Evolutionary conservation across 1,284 basidiomycete genomes (phyloP).

Genomic region (Mrakiaceae sp.): DNA sequence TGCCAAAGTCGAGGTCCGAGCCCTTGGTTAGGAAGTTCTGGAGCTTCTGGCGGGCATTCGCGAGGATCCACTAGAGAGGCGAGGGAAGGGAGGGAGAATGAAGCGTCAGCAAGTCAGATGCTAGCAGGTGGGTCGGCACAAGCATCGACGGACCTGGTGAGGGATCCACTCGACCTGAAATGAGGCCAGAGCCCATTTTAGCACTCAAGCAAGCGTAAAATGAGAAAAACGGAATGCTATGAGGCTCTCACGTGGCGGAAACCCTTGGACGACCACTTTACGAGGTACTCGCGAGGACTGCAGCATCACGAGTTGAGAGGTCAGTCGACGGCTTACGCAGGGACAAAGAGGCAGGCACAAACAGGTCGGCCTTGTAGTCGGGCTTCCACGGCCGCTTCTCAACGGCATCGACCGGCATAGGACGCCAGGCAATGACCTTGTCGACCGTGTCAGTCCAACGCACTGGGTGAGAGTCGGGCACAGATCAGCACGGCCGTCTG

Average conservation of each 20-base stretch:
- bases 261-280: slow-evolving; percentile 10
- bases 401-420: not conserved
- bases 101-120: slow-evolving; percentile 16
- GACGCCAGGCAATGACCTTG: slow-evolving; percentile 16
- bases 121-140: slow-evolving; percentile 18
- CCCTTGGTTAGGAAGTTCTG: slow-evolving; percentile 65
- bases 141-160: slow-evolving; percentile 10
- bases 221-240: not conserved
- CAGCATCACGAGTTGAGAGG: not conserved
- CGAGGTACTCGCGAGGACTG: slow-evolving; percentile 13
- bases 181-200: not conserved
- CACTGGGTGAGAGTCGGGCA: not conserved
- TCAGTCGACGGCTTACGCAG: not conserved
- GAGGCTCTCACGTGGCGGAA: slow-evolving; percentile 10
- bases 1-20: slow-evolving; percentile 40
- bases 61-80: slow-evolving; percentile 52
- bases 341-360: too few relatives aligned
- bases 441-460: slow-evolving; percentile 14
- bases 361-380: not conserved
- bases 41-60: slow-evolving; percentile 50
- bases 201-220: not conserved
- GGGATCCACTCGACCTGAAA: slow-evolving; percentile 14
- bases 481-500: not conserved
- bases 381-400: not conserved
- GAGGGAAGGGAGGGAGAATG: slow-evolving; percentile 40